phyloP scores from a whole-genome alignment of 139 green algal species.

The Zygnema cylindricum region DNA sequence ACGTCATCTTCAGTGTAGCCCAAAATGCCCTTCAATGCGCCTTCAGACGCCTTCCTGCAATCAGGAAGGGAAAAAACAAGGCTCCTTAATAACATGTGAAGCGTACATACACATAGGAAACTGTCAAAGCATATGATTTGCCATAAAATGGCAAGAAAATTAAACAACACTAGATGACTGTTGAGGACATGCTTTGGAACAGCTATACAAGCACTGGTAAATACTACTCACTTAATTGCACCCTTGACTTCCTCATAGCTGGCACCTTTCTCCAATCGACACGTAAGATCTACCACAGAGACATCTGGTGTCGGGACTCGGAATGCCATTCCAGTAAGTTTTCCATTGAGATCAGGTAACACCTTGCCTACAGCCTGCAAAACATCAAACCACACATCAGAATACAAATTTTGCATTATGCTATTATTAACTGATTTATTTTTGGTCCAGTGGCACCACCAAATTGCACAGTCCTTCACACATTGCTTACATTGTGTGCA shows the following conservation, averaged over 20 bases:
- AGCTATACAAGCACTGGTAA: background rate
- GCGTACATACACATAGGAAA: background rate
- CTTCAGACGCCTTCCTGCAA: constrained; percentile 67
- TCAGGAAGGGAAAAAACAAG: background rate
- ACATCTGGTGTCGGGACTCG: constrained; percentile 94
- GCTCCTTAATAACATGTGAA: no score
- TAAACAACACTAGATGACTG: background rate
- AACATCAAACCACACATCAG: no score
- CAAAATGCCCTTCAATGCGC: constrained; percentile 84
- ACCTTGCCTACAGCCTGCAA: constrained; percentile 77
- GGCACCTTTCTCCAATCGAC: constrained; percentile 84
- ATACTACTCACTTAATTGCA: constrained; percentile 57
- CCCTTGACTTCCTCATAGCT: constrained; percentile 93
- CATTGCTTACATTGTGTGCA: no score
- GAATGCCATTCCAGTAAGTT: constrained; percentile 99
- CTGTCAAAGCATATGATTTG: background rate
- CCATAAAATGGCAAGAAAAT: background rate
- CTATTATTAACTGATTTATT: no score
- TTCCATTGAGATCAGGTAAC: constrained; percentile 94
- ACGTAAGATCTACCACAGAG: constrained; percentile 95
- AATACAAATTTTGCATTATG: no score
- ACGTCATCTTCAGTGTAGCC: constrained; percentile 92
- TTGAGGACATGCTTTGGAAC: background rate
- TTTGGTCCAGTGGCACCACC: no score
- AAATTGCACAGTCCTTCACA: no score